Evolutionary conservation across 495 filamentous ascomycete species (phyloP).

Genomic region (Aspergillus bertholletiae): DNA sequence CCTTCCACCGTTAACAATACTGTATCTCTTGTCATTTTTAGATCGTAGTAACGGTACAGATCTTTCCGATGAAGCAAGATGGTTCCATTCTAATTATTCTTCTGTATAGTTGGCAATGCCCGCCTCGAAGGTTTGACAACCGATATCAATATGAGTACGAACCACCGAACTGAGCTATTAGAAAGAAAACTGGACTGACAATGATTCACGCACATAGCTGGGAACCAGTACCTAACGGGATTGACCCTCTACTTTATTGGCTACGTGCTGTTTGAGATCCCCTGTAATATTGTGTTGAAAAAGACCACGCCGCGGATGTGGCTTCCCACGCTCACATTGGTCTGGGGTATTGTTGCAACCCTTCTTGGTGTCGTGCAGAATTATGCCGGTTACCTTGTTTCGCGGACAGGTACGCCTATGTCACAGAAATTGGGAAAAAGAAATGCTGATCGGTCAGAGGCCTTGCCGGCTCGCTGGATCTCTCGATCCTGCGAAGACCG

Average conservation of each 20-base stretch:
- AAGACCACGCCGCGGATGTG: slow-evolving; percentile 63
- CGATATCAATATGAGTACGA: slow-evolving; percentile 59
- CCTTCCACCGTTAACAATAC: slow-evolving; percentile 61
- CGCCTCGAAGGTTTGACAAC: slow-evolving; percentile 58
- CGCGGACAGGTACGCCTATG: slow-evolving; percentile 47
- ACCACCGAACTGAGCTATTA: neutral
- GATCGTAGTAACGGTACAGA: slow-evolving; percentile 67
- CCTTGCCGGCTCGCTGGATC: slow-evolving; percentile 6
- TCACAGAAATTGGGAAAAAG: slow-evolving; percentile 1
- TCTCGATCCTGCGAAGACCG: slow-evolving; percentile 4
- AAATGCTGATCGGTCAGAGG: neutral
- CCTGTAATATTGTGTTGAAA: slow-evolving; percentile 72
- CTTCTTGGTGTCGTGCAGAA: slow-evolving; percentile 67
- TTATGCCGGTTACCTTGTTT: slow-evolving; percentile 58
- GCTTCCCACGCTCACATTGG: slow-evolving; percentile 51
- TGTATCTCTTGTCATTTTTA: slow-evolving; percentile 72
- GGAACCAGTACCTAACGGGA: slow-evolving; percentile 68
- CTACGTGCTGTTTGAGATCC: slow-evolving; percentile 69
- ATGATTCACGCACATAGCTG: slow-evolving; percentile 32
- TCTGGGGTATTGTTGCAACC: slow-evolving; percentile 66
- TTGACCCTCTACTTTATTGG: slow-evolving; percentile 74
- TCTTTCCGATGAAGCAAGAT: too few species aligned
- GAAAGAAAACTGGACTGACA: neutral
- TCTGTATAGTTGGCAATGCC: slow-evolving; percentile 48
- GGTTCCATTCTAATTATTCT: slow-evolving; percentile 11